Evolutionary conservation across 768 basidiomycete genomes (phyloP).

Genomic region (Epithele typhae): DNA sequence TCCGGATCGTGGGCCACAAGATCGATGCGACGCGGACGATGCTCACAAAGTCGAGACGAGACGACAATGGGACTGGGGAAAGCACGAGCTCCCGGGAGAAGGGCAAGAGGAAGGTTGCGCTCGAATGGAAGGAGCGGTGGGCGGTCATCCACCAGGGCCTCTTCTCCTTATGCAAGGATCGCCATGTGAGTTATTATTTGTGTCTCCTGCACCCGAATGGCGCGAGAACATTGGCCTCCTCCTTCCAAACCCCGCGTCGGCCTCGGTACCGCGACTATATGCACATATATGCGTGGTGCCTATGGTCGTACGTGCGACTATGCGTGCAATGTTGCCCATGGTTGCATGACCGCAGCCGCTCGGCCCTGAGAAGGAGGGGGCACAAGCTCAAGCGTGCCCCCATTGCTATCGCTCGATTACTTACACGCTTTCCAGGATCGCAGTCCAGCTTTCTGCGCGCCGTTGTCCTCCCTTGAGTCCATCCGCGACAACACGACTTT

Average conservation of each 20-base stretch:
- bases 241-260: no score
- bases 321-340: neutral
- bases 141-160: constrained; percentile 54
- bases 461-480: constrained; percentile 36
- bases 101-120: constrained; percentile 25
- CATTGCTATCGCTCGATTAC: no score
- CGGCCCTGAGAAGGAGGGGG: no score
- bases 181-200: constrained; percentile 37
- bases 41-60: neutral
- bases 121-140: constrained; percentile 65
- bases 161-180: constrained; percentile 50
- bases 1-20: constrained; percentile 40
- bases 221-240: no score
- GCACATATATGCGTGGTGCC: no score
- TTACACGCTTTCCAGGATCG: no score
- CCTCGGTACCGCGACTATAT: no score
- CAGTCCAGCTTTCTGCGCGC: constrained; percentile 34
- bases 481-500: constrained; percentile 45
- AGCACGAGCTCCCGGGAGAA: constrained; percentile 2
- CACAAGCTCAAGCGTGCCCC: no score
- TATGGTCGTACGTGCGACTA: neutral
- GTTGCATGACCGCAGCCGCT: no score
- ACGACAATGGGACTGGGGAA: constrained; percentile 1
- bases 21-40: constrained; percentile 8
- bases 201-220: no score